Evolutionary conservation across 805 yeast species (phyloP).

Genomic region (Barnettozyma pratensis): DNA sequence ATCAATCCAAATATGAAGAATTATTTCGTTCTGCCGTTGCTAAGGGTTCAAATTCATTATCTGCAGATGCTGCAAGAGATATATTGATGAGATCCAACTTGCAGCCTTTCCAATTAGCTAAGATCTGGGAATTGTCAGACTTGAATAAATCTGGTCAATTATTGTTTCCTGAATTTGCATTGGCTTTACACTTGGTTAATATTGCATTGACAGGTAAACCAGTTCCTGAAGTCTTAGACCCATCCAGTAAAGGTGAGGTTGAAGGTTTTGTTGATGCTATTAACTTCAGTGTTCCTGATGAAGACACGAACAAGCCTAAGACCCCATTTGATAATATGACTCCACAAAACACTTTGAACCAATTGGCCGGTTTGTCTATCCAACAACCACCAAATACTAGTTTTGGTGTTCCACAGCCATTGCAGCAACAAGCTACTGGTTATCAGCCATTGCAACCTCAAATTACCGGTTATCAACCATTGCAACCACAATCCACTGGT

Average conservation of each 20-base stretch:
- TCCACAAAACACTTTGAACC: conserved; percentile 28
- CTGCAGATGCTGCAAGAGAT: conserved; percentile 71
- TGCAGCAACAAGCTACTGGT: conserved; percentile 23
- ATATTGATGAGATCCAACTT: conserved; percentile 78
- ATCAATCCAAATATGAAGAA: conserved; percentile 82
- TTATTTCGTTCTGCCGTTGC: conserved; percentile 77
- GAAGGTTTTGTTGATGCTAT: conserved; percentile 86
- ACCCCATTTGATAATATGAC: conserved; percentile 38
- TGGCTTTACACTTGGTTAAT: conserved; percentile 85
- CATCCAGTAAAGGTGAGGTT: conserved; percentile 74
- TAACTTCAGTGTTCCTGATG: conserved; percentile 69
- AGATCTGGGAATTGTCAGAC: conserved; percentile 89
- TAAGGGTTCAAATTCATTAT: conserved; percentile 41
- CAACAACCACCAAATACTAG: conserved; percentile 26
- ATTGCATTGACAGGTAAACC: conserved; percentile 71
- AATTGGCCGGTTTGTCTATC: conserved; percentile 30
- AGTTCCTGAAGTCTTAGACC: conserved; percentile 69
- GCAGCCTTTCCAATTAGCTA: conserved; percentile 68
- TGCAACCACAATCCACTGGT: conserved; percentile 24
- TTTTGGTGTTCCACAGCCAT: conserved; percentile 19
- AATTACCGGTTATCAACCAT: conserved; percentile 28
- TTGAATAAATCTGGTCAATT: conserved; percentile 80
- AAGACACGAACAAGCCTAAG: conserved; percentile 21
- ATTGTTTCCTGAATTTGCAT: conserved; percentile 89
- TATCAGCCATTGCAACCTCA: conserved; percentile 30